These are phyloP conservation scores for Leishmania aethiopica DNA, from an alignment of 208 protist species.

Conservation along the genomic window DNA sequence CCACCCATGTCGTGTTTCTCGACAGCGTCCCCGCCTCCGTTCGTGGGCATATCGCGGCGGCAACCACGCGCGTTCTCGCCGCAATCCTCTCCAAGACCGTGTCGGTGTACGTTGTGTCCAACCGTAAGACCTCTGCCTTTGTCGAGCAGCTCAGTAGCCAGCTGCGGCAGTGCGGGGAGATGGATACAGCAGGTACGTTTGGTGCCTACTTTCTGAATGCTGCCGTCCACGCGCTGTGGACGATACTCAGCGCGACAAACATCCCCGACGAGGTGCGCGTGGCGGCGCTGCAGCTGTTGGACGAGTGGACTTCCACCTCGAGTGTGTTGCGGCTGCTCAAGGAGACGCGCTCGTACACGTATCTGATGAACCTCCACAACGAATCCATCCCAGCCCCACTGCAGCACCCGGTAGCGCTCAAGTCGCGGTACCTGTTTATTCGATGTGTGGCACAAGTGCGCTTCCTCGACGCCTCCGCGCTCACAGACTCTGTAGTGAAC, in stretches of 20 bases:
- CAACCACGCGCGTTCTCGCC: slow-evolving; percentile 15
- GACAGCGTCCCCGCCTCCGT: slow-evolving; percentile 20
- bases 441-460: slow-evolving; percentile 40
- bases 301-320: slow-evolving; percentile 32
- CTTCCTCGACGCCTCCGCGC: slow-evolving; percentile 24
- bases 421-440: slow-evolving; percentile 37
- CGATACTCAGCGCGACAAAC: slow-evolving; percentile 21
- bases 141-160: slow-evolving; percentile 30
- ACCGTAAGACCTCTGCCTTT: slow-evolving; percentile 35
- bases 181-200: slow-evolving; percentile 24
- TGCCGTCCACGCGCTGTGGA: slow-evolving; percentile 33
- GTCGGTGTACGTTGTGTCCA: slow-evolving; percentile 28
- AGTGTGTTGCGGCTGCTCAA: slow-evolving; percentile 39
- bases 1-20: not conserved
- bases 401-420: slow-evolving; percentile 16
- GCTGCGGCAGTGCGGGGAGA: slow-evolving; percentile 34
- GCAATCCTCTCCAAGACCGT: slow-evolving; percentile 30
- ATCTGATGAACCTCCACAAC: slow-evolving; percentile 18
- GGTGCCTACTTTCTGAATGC: slow-evolving; percentile 34
- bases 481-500: slow-evolving; percentile 21
- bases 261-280: slow-evolving; percentile 20
- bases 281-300: slow-evolving; percentile 31
- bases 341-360: slow-evolving; percentile 23
- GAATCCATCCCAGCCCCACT: slow-evolving; percentile 21
- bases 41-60: slow-evolving; percentile 25